A percentile compares a stretch with the other conserved stretches of the same genome.
These are phyloP conservation scores for Gossypium australe DNA, from an alignment of 345 rosid species.

Conservation along the genomic window DNA sequence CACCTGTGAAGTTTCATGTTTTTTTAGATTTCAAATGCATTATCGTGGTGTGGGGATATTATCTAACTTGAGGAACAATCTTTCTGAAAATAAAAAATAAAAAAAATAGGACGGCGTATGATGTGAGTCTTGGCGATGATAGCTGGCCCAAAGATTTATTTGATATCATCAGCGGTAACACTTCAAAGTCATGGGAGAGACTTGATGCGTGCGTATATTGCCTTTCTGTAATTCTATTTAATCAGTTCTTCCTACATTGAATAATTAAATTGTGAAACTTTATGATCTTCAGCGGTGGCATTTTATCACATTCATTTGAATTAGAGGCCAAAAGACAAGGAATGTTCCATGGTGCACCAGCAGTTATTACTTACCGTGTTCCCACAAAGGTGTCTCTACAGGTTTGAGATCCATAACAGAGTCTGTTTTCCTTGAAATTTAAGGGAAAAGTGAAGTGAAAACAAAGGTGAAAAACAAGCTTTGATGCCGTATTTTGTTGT, in stretches of 20 bases:
- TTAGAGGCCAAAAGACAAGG: conserved; percentile 80
- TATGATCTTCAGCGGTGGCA: conserved; percentile 54
- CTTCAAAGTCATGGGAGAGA: conserved; percentile 82
- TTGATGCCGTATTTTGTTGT: background rate
- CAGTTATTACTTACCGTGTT: conserved; percentile 79
- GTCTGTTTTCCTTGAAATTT: background rate
- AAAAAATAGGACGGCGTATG: conserved; percentile 68
- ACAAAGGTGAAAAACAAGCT: background rate
- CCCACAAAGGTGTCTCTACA: conserved; percentile 77
- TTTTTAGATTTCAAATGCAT: background rate
- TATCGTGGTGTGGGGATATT: background rate
- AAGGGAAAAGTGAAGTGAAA: background rate
- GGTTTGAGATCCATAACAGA: conserved; percentile 34
- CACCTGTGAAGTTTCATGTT: background rate
- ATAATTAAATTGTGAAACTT: conserved; percentile 20
- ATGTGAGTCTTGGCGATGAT: conserved; percentile 61
- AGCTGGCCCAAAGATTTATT: conserved; percentile 65
- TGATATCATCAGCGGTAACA: conserved; percentile 62
- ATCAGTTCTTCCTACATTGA: conserved; percentile 8
- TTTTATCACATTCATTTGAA: conserved; percentile 77
- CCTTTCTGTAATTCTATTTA: background rate
- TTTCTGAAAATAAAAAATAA: background rate
- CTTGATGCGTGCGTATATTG: conserved; percentile 77
- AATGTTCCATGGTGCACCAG: conserved; percentile 77
- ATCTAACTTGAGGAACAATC: background rate